A percentile compares a stretch with the other conserved stretches of the same genome.
Conservation (phyloP, 1,284 basidiomycete genomes). For the Ceratobasidium sp. region DNA sequence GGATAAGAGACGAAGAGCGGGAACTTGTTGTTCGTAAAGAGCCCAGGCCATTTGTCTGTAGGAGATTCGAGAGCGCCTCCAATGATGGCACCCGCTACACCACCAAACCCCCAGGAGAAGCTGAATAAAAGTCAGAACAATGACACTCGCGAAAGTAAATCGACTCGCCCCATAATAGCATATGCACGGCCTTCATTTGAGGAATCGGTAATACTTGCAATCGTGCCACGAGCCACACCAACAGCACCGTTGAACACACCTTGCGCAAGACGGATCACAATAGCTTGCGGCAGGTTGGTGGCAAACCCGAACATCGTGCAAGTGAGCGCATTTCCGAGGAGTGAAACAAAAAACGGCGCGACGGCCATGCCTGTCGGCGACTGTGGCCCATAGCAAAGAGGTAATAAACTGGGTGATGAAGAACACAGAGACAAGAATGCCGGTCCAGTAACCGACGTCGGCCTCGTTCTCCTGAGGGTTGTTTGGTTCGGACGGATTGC, state of each 20-base stretch:
- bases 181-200: conserved; percentile 95
- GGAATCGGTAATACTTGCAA: conserved; percentile 86
- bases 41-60: conserved; percentile 80
- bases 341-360: conserved; percentile 87
- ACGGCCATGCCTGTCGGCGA: conserved; percentile 89
- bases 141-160: not conserved
- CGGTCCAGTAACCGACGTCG: conserved; percentile 85
- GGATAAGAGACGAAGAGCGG: conserved; percentile 82
- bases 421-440: conserved; percentile 79
- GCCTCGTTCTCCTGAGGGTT: conserved; percentile 57
- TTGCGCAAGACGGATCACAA: conserved; percentile 88
- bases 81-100: conserved; percentile 86
- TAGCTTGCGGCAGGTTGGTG: conserved; percentile 80
- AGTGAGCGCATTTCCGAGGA: conserved; percentile 82
- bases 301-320: conserved; percentile 87
- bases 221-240: conserved; percentile 89
- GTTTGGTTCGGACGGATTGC: conserved; percentile 21
- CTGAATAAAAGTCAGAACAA: conserved; percentile 33
- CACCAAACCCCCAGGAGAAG: conserved; percentile 96
- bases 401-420: conserved; percentile 91
- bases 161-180: conserved; percentile 80
- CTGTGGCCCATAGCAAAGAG: conserved; percentile 91
- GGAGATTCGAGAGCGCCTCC: conserved; percentile 88
- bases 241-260: conserved; percentile 96
- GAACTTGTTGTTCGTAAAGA: conserved; percentile 71